phyloP scores from a whole-genome alignment of 2,329 filamentous ascomycete species.

The Aureobasidium sp. region DNA sequence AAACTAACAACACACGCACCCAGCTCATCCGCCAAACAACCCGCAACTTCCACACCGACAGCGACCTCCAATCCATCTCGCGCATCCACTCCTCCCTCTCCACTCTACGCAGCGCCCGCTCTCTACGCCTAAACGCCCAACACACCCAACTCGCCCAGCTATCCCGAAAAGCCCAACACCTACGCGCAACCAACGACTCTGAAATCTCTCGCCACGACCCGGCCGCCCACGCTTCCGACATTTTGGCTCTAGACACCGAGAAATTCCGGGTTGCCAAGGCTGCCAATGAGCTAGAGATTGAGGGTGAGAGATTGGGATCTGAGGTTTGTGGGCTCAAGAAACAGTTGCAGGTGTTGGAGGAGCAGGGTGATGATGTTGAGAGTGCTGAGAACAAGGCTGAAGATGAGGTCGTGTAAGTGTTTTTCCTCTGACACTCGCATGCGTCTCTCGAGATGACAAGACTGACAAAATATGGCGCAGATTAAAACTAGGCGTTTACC shows the following conservation, averaged over 20 bases:
- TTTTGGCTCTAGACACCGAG: constrained; percentile 80
- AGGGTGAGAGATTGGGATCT: constrained; percentile 81
- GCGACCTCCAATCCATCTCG: constrained; percentile 75
- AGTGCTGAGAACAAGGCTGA: constrained; percentile 39
- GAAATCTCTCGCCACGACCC: constrained; percentile 68
- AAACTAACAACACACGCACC: constrained; percentile 17
- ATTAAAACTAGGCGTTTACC: constrained; percentile 82
- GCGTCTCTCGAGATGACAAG: no score
- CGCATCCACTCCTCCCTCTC: constrained; percentile 79
- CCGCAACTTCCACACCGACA: constrained; percentile 87
- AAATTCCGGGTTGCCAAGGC: constrained; percentile 95
- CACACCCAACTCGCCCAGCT: constrained; percentile 47
- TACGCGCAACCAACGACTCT: constrained; percentile 70
- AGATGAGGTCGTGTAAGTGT: constrained; percentile 42
- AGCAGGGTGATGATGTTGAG: constrained; percentile 76
- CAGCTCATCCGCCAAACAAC: constrained; percentile 89
- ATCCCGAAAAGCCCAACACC: constrained; percentile 65
- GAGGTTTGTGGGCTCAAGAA: constrained; percentile 70
- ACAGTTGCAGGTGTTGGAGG: constrained; percentile 72
- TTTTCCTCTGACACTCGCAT: background rate
- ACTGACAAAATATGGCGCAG: constrained; percentile 29
- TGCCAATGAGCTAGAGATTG: constrained; percentile 81
- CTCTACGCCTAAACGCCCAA: constrained; percentile 54
- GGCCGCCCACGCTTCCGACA: constrained; percentile 72
- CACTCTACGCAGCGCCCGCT: constrained; percentile 76